phyloP scores from a whole-genome alignment of 305 asterid species.

The Fraxinus nigra region DNA sequence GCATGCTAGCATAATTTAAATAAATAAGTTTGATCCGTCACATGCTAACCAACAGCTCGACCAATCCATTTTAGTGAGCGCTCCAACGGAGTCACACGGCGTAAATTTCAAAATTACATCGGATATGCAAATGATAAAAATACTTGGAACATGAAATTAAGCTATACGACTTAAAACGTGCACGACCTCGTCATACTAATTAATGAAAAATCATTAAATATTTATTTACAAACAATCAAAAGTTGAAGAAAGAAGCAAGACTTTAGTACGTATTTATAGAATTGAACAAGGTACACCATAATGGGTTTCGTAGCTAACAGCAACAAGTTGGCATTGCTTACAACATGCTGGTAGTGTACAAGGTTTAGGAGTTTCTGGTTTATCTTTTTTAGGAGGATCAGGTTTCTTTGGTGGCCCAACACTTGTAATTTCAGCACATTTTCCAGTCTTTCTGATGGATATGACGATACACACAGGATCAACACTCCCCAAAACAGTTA shows the following conservation, averaged over 20 bases:
- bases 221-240: not conserved
- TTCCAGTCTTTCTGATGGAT: slow-evolving; percentile 31
- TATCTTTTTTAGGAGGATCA: not conserved
- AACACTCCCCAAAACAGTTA: slow-evolving; percentile 35
- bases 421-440: slow-evolving; percentile 27
- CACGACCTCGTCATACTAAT: not conserved
- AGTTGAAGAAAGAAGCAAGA: not conserved
- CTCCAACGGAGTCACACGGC: not conserved
- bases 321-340: slow-evolving; percentile 24
- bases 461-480: slow-evolving; percentile 36
- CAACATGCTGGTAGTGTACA: slow-evolving; percentile 18
- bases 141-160: too few relatives aligned
- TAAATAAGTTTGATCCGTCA: not conserved
- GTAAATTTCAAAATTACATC: too few relatives aligned
- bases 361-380: not conserved
- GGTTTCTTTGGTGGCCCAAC: slow-evolving; percentile 45
- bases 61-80: not conserved
- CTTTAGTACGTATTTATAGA: not conserved
- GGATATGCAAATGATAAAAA: too few relatives aligned
- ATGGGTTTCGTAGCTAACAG: slow-evolving; percentile 8
- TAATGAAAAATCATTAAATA: not conserved
- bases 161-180: not conserved
- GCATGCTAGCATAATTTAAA: too few relatives aligned
- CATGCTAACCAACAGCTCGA: not conserved
- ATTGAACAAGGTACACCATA: slow-evolving; percentile 12